Evolutionary conservation across 179 eudicot species (phyloP).

Genomic region (Actinidia polygama): DNA sequence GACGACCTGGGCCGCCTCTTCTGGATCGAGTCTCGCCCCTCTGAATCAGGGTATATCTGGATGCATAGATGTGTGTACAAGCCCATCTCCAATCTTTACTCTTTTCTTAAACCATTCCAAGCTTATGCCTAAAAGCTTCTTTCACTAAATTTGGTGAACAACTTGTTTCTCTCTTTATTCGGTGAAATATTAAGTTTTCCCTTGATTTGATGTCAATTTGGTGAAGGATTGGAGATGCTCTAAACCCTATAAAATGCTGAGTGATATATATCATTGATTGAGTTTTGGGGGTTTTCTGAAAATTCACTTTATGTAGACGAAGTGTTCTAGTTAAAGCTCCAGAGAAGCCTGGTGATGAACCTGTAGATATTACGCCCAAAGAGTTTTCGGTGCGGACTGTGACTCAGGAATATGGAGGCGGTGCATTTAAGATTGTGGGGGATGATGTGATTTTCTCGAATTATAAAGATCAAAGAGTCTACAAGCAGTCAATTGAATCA

Average conservation of each 20-base stretch:
- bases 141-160: too few relatives aligned
- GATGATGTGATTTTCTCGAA: conserved; percentile 77
- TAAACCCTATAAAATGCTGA: background rate
- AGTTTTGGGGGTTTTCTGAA: background rate
- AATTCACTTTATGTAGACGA: conserved; percentile 44
- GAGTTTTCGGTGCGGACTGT: conserved; percentile 79
- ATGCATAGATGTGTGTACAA: background rate
- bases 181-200: too few relatives aligned
- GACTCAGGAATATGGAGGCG: conserved; percentile 97
- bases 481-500: conserved; percentile 64
- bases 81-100: too few relatives aligned
- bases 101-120: too few relatives aligned
- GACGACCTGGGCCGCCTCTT: conserved; percentile 46
- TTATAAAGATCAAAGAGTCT: conserved; percentile 89
- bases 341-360: conserved; percentile 51
- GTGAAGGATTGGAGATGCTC: too few relatives aligned
- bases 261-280: background rate
- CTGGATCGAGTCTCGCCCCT: conserved; percentile 63
- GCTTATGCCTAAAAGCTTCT: too few relatives aligned
- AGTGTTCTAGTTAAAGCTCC: conserved; percentile 72
- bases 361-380: conserved; percentile 73
- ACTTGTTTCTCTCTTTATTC: too few relatives aligned
- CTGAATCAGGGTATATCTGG: conserved; percentile 40
- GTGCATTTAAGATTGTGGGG: conserved; percentile 71
- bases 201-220: too few relatives aligned